Evolutionary conservation across 2,329 filamentous ascomycete genomes (phyloP), one percentile per base, ranked within the genome.

Genomic region (Dendrostoma leiphaemia): DNA sequence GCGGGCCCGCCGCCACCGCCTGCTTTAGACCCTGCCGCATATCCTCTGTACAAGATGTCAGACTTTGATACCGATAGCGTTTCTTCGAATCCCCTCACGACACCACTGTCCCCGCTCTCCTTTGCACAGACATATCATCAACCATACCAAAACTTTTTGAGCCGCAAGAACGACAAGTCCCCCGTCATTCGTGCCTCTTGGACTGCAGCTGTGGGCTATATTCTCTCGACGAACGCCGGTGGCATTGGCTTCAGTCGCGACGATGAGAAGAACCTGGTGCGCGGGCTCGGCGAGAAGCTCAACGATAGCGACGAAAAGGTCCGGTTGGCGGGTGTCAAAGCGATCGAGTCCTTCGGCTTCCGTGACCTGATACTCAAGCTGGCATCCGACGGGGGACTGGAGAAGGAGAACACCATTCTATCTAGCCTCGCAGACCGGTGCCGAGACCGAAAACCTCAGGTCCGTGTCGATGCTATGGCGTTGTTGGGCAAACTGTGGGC

Each of bases 241-340:
- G 90, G 90, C 23, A 93, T 94, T 61, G 93, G 93, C 0, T 76
- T 97, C 37, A 92, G 89, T 64, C 81, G 88, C 6, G 87, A 90
- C 54, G 93, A 97, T 60, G 91, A 96, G 68, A 79, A 80, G 48
- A 78, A 81, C 43, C 80, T 97, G 34, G 82, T 97, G 44, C 82
- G 83, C 57, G 84, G 84, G 8, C 77, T 97, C 19, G 84, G 85
- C 1, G 89, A 91, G 56, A 91, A 93, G 74, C 80, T 97, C 10
- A 86, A 86, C 19, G 94, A 99, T 67, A 84, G 81, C 32, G 94
- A 99, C 65, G 94, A 99, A 64, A 92, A 88, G 65, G 94, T 99
- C 40, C 86, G 94, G 29, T 73, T 97, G 54, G 89, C 92, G 29
- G 91, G 91, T n/a, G 88, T 97, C 46, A 88, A 90, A 66, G 88